Base-by-base conservation (phyloP, 2,329 filamentous ascomycete species). In the Penicillium sp. region DNA sequence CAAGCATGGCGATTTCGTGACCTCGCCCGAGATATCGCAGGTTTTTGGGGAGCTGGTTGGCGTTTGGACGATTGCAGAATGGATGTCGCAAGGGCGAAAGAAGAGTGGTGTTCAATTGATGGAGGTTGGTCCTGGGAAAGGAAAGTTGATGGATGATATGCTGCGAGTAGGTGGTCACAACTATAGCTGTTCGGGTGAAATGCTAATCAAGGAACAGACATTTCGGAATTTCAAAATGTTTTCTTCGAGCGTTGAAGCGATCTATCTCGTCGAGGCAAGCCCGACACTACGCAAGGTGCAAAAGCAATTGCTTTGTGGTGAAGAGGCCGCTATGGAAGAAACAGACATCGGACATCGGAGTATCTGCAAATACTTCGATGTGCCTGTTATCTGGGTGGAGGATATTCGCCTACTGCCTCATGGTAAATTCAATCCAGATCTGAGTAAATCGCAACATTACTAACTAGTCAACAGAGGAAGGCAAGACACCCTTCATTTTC, bases 101-200 rank as follows among this genome's bases (percentile, higher is more conserved):
- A 77, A 70, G 44, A 72, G 75, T 18, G 86, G 85, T 16, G 80
- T 95, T 11, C 84, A 95, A 60, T 72, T 98, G 48, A 87, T 98
- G 57, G 92, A 98, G 65, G 80, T 96, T 51, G 92, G 92, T 0
- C 92, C 92, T 3, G 92, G 92, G 9, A 80, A 90, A 61, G 92
- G 92, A 10, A 98, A 92, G 10, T 69, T 98, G 54, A 98, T 98
- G 90, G 86, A 90, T 66, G 92, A 98, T 69, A 85, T 96, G 68
- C 68, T 98, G 51, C 76, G 92, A 54, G 87, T 92, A 72, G 61
- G 81, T 61, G 18, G 43, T 10, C 13, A 30, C 17, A 5, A 2
- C 9, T 11, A 6, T 22, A n/a, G n/a, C n/a, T n/a, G n/a, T 22
- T 14, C 10, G 13, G 15, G 27, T 36, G 26, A 10, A 41, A 6